Conservation (phyloP, 768 basidiomycete genomes). For the Galerina marginata region DNA sequence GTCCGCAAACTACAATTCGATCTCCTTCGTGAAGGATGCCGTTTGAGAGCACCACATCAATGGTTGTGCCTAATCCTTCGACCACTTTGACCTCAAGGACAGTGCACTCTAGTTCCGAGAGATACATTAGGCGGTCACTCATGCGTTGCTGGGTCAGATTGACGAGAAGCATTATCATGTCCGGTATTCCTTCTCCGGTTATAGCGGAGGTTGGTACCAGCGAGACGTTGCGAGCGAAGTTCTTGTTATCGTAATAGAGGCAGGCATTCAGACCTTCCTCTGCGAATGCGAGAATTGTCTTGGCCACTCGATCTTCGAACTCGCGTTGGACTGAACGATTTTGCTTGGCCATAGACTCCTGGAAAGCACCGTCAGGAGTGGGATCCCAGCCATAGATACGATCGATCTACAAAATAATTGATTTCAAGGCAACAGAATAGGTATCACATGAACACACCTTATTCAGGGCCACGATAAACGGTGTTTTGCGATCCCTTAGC, state of each 20-base stretch:
- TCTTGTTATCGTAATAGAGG: constrained; percentile 98
- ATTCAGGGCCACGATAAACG: constrained; percentile 98
- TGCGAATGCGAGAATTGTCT: constrained; percentile 93
- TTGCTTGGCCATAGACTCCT: constrained; percentile 88
- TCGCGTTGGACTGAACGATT: constrained; percentile 80
- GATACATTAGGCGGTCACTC: constrained; percentile 97
- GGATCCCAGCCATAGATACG: constrained; percentile 95
- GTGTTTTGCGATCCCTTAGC: constrained; percentile 91
- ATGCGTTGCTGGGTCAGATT: constrained; percentile 98
- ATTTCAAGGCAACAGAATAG: background rate
- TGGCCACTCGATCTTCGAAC: constrained; percentile 86
- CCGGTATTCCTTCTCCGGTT: constrained; percentile 97
- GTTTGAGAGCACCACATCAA: constrained; percentile 95
- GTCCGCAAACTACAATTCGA: constrained; percentile 92
- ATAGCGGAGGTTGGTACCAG: constrained; percentile 97
- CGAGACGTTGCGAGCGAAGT: constrained; percentile 90
- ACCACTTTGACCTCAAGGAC: constrained; percentile 98
- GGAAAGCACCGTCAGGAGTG: constrained; percentile 92
- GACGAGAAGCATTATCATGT: constrained; percentile 99
- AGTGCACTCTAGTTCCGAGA: constrained; percentile 96
- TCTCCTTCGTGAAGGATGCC: constrained; percentile 92
- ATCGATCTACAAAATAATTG: constrained; percentile 71
- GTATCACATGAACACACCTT: constrained; percentile 63
- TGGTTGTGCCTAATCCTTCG: constrained; percentile 96
- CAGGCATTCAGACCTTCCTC: constrained; percentile 96